These are phyloP conservation scores for Colletotrichum salicis DNA, from an alignment of 2,329 filamentous ascomycete species.

Conservation along the genomic window DNA sequence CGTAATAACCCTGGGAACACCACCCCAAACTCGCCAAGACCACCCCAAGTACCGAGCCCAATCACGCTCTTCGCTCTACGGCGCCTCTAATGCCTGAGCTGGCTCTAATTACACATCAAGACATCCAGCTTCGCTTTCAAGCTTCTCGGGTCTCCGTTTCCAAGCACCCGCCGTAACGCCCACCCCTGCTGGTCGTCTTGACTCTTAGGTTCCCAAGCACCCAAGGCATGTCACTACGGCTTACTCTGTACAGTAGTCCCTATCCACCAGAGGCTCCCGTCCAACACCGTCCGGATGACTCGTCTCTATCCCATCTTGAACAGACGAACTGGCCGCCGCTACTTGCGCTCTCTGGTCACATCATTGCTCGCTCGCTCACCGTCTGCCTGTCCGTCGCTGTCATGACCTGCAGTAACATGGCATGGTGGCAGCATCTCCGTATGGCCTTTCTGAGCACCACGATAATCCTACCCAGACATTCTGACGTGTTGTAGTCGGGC, in stretches of 20 bases:
- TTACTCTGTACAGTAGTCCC: slow-evolving; percentile 7
- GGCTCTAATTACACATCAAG: slow-evolving; percentile 18
- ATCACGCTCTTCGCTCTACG: slow-evolving; percentile 5
- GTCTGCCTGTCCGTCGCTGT: background rate
- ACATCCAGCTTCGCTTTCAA: slow-evolving; percentile 14
- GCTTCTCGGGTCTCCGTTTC: slow-evolving; percentile 19
- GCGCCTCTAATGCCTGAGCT: slow-evolving; percentile 8
- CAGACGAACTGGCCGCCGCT: slow-evolving; percentile 8
- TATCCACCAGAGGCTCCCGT: background rate
- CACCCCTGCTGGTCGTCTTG: slow-evolving; percentile 14
- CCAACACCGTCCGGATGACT: background rate
- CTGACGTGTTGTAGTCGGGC: background rate
- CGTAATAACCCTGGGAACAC: slow-evolving; percentile 20
- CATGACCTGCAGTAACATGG: slow-evolving; percentile 20
- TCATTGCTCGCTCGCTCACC: background rate
- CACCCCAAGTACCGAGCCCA: slow-evolving; percentile 28
- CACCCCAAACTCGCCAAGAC: slow-evolving; percentile 31
- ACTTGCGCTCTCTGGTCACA: background rate
- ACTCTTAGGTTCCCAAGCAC: background rate
- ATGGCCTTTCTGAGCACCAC: background rate
- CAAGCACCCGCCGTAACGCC: slow-evolving; percentile 6
- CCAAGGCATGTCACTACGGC: background rate
- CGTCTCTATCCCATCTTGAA: background rate
- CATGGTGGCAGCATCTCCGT: background rate
- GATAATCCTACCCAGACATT: background rate